These are phyloP conservation scores for Tremella fuciformis DNA, from an alignment of 768 basidiomycete species.

Conservation along the genomic window DNA sequence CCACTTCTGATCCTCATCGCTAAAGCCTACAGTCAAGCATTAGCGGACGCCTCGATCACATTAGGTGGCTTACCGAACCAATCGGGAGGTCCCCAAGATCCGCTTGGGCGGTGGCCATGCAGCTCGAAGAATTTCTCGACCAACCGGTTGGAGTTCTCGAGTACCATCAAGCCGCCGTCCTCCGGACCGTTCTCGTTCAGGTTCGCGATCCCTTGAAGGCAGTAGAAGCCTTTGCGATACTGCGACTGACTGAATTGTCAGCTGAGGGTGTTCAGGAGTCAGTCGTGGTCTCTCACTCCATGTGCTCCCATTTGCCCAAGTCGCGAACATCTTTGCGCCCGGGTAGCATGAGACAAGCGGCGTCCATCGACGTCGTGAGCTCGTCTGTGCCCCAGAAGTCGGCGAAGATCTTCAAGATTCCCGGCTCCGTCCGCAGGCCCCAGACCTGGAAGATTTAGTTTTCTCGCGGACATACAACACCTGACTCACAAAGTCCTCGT, in stretches of 20 bases:
- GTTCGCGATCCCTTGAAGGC: slow-evolving; percentile 33
- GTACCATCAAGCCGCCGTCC: slow-evolving; percentile 40
- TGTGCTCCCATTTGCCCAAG: slow-evolving; percentile 28
- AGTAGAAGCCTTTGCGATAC: slow-evolving; percentile 7
- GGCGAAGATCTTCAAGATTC: slow-evolving; percentile 40
- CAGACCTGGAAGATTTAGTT: slow-evolving; percentile 19
- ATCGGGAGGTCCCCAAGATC: slow-evolving; percentile 24
- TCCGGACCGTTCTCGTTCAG: slow-evolving; percentile 30
- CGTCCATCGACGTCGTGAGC: slow-evolving; percentile 40
- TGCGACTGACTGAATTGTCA: slow-evolving; percentile 3
- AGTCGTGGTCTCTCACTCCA: slow-evolving; percentile 8
- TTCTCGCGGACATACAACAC: not conserved
- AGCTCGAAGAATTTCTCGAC: slow-evolving; percentile 50
- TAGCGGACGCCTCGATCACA: not conserved
- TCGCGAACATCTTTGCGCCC: slow-evolving; percentile 21
- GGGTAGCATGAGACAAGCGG: slow-evolving; percentile 32
- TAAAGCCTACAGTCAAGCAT: slow-evolving; percentile 31
- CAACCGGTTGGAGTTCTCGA: slow-evolving; percentile 46
- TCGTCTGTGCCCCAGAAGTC: slow-evolving; percentile 45
- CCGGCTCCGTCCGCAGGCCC: slow-evolving; percentile 37
- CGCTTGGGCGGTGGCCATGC: slow-evolving; percentile 27
- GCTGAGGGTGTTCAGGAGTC: no score
- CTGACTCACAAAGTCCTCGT: slow-evolving; percentile 25
- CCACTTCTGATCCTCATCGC: slow-evolving; percentile 40
- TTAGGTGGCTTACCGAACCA: slow-evolving; percentile 14